phyloP scores from a whole-genome alignment of 768 basidiomycete genomes.

The Boletellus ananas region DNA sequence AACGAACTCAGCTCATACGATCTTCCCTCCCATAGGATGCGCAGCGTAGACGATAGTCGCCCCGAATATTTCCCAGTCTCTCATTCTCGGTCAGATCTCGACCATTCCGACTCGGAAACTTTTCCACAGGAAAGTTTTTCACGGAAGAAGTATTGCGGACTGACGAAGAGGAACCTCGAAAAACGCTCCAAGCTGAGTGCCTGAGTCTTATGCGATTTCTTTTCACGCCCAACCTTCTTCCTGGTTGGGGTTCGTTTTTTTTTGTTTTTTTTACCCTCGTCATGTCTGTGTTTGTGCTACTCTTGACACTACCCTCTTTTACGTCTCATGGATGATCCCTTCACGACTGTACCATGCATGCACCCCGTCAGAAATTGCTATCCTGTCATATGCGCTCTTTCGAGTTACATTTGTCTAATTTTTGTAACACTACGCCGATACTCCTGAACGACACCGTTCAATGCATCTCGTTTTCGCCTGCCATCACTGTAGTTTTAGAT shows the following conservation, averaged over 20 bases:
- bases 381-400: slow-evolving; percentile 23
- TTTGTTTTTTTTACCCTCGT: not conserved
- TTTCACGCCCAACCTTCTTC: not conserved
- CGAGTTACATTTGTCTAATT: slow-evolving; percentile 28
- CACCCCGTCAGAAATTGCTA: slow-evolving; percentile 19
- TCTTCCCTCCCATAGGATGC: slow-evolving; percentile 18
- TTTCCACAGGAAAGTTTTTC: slow-evolving; percentile 20
- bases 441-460: slow-evolving; percentile 10
- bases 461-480: slow-evolving; percentile 15
- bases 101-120: slow-evolving; percentile 26
- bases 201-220: slow-evolving; percentile 16
- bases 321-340: slow-evolving; percentile 21
- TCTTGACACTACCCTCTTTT: slow-evolving; percentile 15
- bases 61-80: slow-evolving; percentile 35
- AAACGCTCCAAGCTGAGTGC: slow-evolving; percentile 27
- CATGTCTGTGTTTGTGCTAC: slow-evolving; percentile 5
- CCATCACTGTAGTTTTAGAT: slow-evolving; percentile 30
- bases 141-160: slow-evolving; percentile 21
- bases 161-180: slow-evolving; percentile 22
- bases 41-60: slow-evolving; percentile 20
- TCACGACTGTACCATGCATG: slow-evolving; percentile 25
- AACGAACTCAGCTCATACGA: slow-evolving; percentile 27
- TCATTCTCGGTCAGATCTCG: slow-evolving; percentile 34
- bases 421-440: slow-evolving; percentile 26
- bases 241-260: not conserved